These are phyloP conservation scores for Talaromyces sp. DNA, from an alignment of 2,329 filamentous ascomycete genomes.

Conservation along the genomic window DNA sequence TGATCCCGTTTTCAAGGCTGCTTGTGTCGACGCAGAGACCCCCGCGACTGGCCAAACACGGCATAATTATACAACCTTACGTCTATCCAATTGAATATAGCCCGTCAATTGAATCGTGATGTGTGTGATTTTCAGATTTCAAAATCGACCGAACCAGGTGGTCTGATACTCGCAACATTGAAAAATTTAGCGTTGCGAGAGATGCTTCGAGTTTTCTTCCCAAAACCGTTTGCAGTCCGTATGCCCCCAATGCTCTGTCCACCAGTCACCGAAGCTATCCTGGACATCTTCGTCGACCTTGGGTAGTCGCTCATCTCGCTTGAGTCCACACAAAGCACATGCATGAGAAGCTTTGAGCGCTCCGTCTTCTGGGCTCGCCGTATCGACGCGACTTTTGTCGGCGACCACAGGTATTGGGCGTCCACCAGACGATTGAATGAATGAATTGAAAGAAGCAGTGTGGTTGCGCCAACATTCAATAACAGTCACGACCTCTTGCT, in stretches of 20 bases:
- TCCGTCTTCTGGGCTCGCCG: conserved; percentile 57
- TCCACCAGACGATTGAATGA: conserved; percentile 37
- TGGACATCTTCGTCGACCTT: conserved; percentile 73
- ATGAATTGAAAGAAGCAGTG: conserved; percentile 67
- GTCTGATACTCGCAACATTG: not conserved
- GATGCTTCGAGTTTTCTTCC: conserved; percentile 65
- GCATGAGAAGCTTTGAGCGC: conserved; percentile 67
- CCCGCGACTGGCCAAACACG: not conserved
- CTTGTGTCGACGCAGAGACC: not conserved
- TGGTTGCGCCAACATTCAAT: conserved; percentile 69
- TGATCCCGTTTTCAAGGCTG: not conserved
- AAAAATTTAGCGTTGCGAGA: conserved; percentile 58
- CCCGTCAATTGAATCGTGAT: not conserved
- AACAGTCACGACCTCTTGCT: conserved; percentile 76
- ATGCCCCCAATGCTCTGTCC: conserved; percentile 85
- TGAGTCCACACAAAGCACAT: conserved; percentile 83
- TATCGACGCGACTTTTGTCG: conserved; percentile 63
- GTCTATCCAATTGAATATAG: not conserved
- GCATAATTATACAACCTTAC: not conserved
- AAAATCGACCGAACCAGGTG: not conserved
- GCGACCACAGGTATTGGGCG: conserved; percentile 62
- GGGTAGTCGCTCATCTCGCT: conserved; percentile 74
- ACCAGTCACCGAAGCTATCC: conserved; percentile 96
- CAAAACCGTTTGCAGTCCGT: conserved; percentile 78
- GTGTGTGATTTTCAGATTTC: not conserved